These are phyloP conservation scores for Solanum pinnatisectum DNA, from an alignment of 257 asterid genomes.

Conservation along the genomic window DNA sequence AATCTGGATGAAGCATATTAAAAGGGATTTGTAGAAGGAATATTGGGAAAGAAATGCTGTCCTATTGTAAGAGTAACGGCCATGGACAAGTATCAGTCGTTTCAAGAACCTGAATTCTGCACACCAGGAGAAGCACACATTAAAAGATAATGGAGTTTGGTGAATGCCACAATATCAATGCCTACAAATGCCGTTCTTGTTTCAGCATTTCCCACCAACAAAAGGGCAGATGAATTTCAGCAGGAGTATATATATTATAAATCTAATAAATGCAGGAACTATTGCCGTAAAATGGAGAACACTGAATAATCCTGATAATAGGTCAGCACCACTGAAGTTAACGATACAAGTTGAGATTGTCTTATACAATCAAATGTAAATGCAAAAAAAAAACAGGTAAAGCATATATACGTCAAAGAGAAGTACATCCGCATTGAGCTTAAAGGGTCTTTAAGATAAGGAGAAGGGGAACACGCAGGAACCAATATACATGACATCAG, in stretches of 20 bases:
- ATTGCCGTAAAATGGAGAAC: not conserved
- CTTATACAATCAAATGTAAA: not conserved
- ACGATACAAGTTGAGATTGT: not conserved
- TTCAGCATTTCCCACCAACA: not conserved
- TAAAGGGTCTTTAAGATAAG: not conserved
- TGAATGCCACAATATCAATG: not conserved
- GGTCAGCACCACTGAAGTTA: not conserved
- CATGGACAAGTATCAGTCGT: constrained; percentile 96
- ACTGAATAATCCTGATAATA: not conserved
- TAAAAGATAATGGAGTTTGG: not conserved
- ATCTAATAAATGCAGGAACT: not conserved
- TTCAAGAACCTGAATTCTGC: constrained; percentile 94
- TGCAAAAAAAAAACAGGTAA: not conserved
- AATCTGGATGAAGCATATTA: constrained; percentile 93
- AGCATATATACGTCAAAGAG: not conserved
- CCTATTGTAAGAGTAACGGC: constrained; percentile 95
- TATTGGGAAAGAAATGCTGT: constrained; percentile 97
- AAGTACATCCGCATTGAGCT: not conserved
- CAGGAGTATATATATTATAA: not conserved
- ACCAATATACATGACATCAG: not conserved
- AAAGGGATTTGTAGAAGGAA: constrained; percentile 91
- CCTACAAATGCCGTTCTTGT: not conserved
- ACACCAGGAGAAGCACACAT: constrained; percentile 13
- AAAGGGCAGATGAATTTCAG: not conserved
- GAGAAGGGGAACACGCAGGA: not conserved